Conservation (phyloP, 2,329 filamentous ascomycete genomes). For the Fusarium xyrophilum region DNA sequence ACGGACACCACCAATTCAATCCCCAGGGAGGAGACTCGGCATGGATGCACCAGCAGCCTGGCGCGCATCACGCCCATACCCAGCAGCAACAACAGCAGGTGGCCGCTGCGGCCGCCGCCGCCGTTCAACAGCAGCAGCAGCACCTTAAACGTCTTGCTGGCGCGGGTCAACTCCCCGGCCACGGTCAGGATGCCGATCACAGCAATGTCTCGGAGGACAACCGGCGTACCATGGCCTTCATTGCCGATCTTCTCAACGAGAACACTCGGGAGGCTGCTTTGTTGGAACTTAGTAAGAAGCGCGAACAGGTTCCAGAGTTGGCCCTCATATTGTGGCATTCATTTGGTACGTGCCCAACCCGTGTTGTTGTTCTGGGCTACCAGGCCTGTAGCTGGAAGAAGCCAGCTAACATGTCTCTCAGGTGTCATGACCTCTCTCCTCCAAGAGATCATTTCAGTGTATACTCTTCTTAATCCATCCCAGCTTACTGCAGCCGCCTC, state of each 20-base stretch:
- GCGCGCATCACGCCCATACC: conserved; percentile 62
- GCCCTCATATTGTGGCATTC: conserved; percentile 98
- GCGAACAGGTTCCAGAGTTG: conserved; percentile 95
- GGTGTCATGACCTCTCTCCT: conserved; percentile 97
- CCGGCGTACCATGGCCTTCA: conserved; percentile 88
- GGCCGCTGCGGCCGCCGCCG: conserved; percentile 55
- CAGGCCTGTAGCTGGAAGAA: conserved; percentile 15
- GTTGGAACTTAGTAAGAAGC: conserved; percentile 96
- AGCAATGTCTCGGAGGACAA: conserved; percentile 88
- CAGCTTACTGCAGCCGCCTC: conserved; percentile 97
- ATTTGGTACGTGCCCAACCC: conserved; percentile 71
- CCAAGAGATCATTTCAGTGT: conserved; percentile 98
- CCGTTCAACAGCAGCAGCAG: conserved; percentile 61
- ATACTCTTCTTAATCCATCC: conserved; percentile 93
- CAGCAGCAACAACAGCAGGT: conserved; percentile 59
- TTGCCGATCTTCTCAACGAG: conserved; percentile 88
- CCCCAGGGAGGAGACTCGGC: conserved; percentile 64
- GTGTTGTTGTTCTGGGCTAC: conserved; percentile 8
- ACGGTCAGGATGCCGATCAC: conserved; percentile 62
- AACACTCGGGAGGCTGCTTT: conserved; percentile 87
- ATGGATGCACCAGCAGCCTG: conserved; percentile 72
- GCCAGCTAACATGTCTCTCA: conserved; percentile 48
- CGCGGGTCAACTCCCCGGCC: conserved; percentile 53
- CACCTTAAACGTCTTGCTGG: conserved; percentile 76
- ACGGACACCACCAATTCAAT: conserved; percentile 72